Evolutionary conservation across 2,329 filamentous ascomycete genomes (phyloP).

Genomic region (Ophiognomonia clavigignenti-juglandacearum): DNA sequence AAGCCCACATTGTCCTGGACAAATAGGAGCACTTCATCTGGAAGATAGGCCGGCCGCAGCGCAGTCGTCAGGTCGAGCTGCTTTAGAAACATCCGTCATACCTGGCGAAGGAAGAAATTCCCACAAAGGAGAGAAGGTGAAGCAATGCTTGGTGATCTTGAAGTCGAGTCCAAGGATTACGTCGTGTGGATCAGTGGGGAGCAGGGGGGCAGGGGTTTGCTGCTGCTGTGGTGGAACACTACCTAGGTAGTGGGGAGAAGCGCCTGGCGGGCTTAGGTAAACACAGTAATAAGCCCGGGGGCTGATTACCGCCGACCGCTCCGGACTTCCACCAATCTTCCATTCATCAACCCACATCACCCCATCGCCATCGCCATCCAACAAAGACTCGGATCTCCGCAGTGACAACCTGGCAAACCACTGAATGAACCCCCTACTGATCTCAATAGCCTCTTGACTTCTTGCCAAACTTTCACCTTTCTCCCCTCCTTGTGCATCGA

Average conservation of each 20-base stretch:
- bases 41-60: slow-evolving; percentile 83
- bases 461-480: background rate
- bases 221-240: no score
- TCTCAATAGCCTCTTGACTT: slow-evolving; percentile 2
- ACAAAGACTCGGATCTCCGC: background rate
- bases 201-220: no score
- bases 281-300: no score
- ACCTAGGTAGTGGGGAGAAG: no score
- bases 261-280: no score
- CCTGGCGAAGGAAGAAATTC: slow-evolving; percentile 28
- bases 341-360: no score
- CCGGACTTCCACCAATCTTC: no score
- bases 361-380: background rate
- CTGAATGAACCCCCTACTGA: slow-evolving; percentile 4
- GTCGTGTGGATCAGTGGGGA: no score
- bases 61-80: slow-evolving; percentile 93
- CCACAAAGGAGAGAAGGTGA: slow-evolving; percentile 9
- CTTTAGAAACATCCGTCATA: slow-evolving; percentile 93
- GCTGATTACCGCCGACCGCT: no score
- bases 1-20: slow-evolving; percentile 96
- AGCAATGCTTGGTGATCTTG: no score
- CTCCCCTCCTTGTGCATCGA: background rate
- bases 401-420: background rate
- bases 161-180: no score
- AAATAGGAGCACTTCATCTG: slow-evolving; percentile 91